Conservation (phyloP, 2,329 filamentous ascomycete genomes). For the Ceratocystis diversiconidia region DNA sequence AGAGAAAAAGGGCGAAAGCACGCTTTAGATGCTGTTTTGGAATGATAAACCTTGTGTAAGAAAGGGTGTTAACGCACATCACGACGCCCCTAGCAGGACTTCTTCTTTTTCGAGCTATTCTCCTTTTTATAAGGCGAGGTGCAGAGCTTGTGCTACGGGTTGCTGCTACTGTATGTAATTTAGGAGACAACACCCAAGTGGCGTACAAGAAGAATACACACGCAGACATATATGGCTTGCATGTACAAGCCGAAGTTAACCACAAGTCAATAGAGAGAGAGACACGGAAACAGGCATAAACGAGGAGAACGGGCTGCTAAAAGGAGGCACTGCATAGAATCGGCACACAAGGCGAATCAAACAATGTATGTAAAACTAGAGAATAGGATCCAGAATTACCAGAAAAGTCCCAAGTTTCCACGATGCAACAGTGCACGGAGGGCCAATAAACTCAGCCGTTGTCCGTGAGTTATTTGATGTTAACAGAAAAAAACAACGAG, state of each 20-base stretch:
- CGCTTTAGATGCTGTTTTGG: not conserved
- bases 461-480: not conserved
- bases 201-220: too few species aligned
- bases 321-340: not conserved
- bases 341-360: not conserved
- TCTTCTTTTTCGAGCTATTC: too few species aligned
- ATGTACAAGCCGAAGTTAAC: not conserved
- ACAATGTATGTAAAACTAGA: not conserved
- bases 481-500: not conserved
- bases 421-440: not conserved
- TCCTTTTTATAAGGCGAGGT: too few species aligned
- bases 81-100: too few species aligned
- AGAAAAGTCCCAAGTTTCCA: not conserved
- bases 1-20: not conserved
- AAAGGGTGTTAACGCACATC: too few species aligned
- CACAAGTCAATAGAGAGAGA: not conserved
- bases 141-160: not conserved
- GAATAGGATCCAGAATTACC: not conserved
- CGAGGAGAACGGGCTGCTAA: not conserved
- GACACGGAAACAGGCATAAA: not conserved
- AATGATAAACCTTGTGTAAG: too few species aligned
- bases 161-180: too few species aligned
- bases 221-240: not conserved
- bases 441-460: not conserved
- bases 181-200: too few species aligned